These are phyloP conservation scores for Benincasa hispida DNA, from an alignment of 306 rosid genomes.

Conservation along the genomic window DNA sequence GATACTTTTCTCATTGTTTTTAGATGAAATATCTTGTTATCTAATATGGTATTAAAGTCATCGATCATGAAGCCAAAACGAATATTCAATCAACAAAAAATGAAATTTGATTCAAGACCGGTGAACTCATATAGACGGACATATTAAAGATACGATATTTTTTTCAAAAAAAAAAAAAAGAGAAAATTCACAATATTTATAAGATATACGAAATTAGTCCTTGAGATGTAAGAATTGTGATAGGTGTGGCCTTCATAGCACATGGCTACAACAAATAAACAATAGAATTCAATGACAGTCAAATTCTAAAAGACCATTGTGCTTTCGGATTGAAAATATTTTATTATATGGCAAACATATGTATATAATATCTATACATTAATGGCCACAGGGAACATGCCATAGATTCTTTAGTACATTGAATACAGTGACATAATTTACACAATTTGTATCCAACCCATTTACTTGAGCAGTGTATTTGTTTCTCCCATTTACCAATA, in stretches of 20 bases:
- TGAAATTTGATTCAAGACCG: too few relatives aligned
- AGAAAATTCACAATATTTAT: too few relatives aligned
- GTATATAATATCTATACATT: background rate
- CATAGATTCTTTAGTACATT: background rate
- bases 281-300: background rate
- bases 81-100: too few relatives aligned
- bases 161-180: too few relatives aligned
- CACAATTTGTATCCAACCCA: background rate
- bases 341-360: background rate
- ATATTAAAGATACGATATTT: too few relatives aligned
- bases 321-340: background rate
- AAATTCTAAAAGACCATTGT: constrained; percentile 1
- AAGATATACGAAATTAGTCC: too few relatives aligned
- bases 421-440: background rate
- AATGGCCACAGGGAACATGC: background rate
- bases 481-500: background rate
- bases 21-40: too few relatives aligned
- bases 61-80: too few relatives aligned
- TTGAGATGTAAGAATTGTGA: background rate
- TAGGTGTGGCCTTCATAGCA: background rate
- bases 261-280: background rate
- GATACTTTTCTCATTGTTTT: too few relatives aligned
- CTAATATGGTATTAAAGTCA: too few relatives aligned
- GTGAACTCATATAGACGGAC: too few relatives aligned
- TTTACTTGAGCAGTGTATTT: background rate